phyloP scores from a whole-genome alignment of 1,284 basidiomycete genomes.

The Heterobasidion occidentale region DNA sequence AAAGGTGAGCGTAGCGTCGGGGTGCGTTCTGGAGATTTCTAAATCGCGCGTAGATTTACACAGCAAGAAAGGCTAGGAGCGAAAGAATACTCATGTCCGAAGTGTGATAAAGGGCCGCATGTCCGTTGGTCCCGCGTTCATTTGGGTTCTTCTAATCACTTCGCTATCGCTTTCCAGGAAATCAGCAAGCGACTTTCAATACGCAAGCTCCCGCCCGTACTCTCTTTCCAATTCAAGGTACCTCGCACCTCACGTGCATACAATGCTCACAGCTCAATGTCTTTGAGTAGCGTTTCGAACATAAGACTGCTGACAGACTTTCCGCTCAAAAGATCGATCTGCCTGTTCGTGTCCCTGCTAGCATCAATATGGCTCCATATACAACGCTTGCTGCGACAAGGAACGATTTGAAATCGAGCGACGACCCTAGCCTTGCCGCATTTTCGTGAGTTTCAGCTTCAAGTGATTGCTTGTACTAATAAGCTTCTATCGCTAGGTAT shows the following conservation, averaged over 20 bases:
- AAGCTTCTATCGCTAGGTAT: conserved; percentile 16
- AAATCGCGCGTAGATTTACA: conserved; percentile 47
- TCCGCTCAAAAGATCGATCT: conserved; percentile 81
- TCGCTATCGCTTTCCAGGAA: conserved; percentile 33
- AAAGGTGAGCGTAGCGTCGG: conserved; percentile 36
- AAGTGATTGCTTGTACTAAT: background rate
- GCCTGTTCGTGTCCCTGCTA: conserved; percentile 76
- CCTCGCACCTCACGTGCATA: conserved; percentile 1
- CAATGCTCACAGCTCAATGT: background rate
- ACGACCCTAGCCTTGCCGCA: background rate
- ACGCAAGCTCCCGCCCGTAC: conserved; percentile 79
- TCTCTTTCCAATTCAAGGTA: conserved; percentile 96
- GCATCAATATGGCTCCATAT: conserved; percentile 85
- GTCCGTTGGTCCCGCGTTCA: conserved; percentile 25
- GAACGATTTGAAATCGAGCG: conserved; percentile 6
- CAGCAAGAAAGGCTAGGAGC: conserved; percentile 65
- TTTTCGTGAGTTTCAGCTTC: background rate
- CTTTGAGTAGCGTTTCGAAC: conserved; percentile 77
- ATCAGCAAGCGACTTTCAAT: conserved; percentile 84
- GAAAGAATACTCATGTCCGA: conserved; percentile 69
- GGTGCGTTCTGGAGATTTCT: too few species aligned
- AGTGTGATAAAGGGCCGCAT: conserved; percentile 62
- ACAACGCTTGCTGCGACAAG: conserved; percentile 54
- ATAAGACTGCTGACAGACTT: conserved; percentile 66
- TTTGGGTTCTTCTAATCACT: background rate